Conservation (phyloP, 2,329 filamentous ascomycete species). For the Coniochaeta sp. region DNA sequence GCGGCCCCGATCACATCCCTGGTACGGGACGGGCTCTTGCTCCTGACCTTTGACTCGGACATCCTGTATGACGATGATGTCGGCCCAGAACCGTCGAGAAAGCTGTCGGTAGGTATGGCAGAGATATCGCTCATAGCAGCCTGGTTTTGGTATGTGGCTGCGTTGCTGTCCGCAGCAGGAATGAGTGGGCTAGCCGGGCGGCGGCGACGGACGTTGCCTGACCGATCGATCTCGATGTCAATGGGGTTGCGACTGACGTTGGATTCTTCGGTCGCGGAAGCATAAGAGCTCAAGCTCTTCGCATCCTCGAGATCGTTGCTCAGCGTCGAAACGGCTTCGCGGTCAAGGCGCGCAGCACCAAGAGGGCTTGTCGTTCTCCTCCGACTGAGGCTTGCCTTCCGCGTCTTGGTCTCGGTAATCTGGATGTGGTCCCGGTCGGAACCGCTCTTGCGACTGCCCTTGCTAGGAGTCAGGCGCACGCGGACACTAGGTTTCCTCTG, state of each 20-base stretch:
- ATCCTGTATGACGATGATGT: slow-evolving; percentile 22
- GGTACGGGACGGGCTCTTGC: slow-evolving; percentile 33
- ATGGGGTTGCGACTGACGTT: slow-evolving; percentile 71
- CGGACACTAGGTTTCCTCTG: slow-evolving; percentile 75
- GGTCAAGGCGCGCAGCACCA: slow-evolving; percentile 54
- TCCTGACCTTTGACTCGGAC: slow-evolving; percentile 26
- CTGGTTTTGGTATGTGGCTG: slow-evolving; percentile 54
- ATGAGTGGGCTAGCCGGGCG: slow-evolving; percentile 63
- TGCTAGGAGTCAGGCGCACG: slow-evolving; percentile 63
- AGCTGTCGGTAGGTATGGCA: slow-evolving; percentile 57
- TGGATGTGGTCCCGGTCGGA: slow-evolving; percentile 68
- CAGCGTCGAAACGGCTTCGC: slow-evolving; percentile 28
- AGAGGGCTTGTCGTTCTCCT: slow-evolving; percentile 20
- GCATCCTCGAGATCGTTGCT: slow-evolving; percentile 46
- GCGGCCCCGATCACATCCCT: slow-evolving; percentile 31
- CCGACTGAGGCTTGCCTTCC: slow-evolving; percentile 54
- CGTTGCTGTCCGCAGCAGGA: slow-evolving; percentile 48
- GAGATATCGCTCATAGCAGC: slow-evolving; percentile 66
- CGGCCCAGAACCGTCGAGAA: slow-evolving; percentile 50
- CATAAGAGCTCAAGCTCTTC: slow-evolving; percentile 64
- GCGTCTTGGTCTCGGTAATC: slow-evolving; percentile 69
- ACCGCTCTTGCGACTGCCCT: slow-evolving; percentile 36
- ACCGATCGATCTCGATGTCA: slow-evolving; percentile 78
- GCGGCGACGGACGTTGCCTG: slow-evolving; percentile 42
- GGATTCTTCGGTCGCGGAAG: slow-evolving; percentile 72